phyloP scores from a whole-genome alignment of 73 alveolate genomes.

The Stentor roeselii region DNA sequence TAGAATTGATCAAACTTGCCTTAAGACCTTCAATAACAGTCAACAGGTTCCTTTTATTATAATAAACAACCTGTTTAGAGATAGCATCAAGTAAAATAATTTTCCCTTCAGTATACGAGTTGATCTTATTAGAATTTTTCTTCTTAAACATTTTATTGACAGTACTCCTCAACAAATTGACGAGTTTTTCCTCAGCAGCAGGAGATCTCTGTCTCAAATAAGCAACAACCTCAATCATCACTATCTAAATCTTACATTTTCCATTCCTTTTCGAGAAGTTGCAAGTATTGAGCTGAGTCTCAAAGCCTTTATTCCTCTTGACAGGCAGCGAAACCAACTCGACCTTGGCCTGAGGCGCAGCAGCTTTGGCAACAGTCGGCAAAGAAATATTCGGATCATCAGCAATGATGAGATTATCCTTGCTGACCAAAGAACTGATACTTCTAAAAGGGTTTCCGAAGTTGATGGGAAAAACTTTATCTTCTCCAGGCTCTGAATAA shows the following conservation, averaged over 20 bases:
- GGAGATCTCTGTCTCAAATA: slow-evolving; percentile 11
- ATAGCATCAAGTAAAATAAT: background rate
- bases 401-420: background rate
- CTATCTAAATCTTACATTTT: slow-evolving; percentile 18
- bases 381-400: slow-evolving; percentile 24
- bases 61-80: background rate
- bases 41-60: background rate
- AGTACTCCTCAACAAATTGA: background rate
- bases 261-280: slow-evolving; percentile 1
- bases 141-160: background rate
- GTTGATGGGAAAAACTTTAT: slow-evolving; percentile 8
- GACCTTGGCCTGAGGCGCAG: slow-evolving; percentile 9
- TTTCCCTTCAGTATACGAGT: slow-evolving; percentile 11
- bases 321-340: slow-evolving; percentile 9
- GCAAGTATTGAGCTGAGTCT: background rate
- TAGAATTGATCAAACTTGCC: background rate
- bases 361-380: background rate
- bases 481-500: slow-evolving; percentile 11
- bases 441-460: slow-evolving; percentile 20
- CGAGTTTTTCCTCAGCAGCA: slow-evolving; percentile 6
- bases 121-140: background rate
- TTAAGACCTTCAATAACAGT: slow-evolving; percentile 3
- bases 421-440: background rate
- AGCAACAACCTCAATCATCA: background rate
- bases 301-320: slow-evolving; percentile 11